A percentile compares a stretch with the other conserved stretches of the same genome.
These are phyloP conservation scores for Fusarium austroafricanum DNA, from an alignment of 2,329 filamentous ascomycete genomes.

Conservation along the genomic window DNA sequence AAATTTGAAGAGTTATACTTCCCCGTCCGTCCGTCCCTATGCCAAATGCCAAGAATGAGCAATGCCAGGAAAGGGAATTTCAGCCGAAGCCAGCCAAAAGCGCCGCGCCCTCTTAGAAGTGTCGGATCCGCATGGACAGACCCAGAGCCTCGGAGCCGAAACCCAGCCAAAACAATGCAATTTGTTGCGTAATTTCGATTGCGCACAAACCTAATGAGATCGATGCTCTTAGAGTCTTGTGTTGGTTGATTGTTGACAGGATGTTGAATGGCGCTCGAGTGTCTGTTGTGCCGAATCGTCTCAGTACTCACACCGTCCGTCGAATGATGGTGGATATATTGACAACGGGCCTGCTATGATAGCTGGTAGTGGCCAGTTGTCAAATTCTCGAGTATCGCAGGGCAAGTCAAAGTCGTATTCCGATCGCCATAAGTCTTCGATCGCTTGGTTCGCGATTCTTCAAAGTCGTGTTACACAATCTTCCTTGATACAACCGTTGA, in stretches of 20 bases:
- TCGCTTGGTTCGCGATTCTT: conserved; percentile 6
- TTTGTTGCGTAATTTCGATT: conserved; percentile 3
- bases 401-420: neutral
- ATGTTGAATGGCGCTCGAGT: neutral
- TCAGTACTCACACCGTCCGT: neutral
- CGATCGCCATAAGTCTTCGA: neutral
- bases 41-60: conserved; percentile 12
- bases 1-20: neutral
- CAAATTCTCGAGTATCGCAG: neutral
- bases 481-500: conserved; percentile 4
- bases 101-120: conserved; percentile 12
- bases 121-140: conserved; percentile 12
- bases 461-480: conserved; percentile 12
- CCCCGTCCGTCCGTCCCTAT: no score
- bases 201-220: neutral
- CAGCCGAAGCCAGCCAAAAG: conserved; percentile 28
- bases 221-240: neutral
- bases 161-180: conserved; percentile 3
- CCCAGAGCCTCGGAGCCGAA: conserved; percentile 25
- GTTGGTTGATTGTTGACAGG: neutral
- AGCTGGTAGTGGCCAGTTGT: conserved; percentile 1
- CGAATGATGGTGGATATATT: neutral
- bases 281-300: conserved; percentile 2
- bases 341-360: neutral
- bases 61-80: conserved; percentile 17